Percentiles rank a stretch among this genome's conserved stretches.
Evolutionary conservation across 495 filamentous ascomycete genomes (phyloP).

Genomic region (Podospora tetraspora): DNA sequence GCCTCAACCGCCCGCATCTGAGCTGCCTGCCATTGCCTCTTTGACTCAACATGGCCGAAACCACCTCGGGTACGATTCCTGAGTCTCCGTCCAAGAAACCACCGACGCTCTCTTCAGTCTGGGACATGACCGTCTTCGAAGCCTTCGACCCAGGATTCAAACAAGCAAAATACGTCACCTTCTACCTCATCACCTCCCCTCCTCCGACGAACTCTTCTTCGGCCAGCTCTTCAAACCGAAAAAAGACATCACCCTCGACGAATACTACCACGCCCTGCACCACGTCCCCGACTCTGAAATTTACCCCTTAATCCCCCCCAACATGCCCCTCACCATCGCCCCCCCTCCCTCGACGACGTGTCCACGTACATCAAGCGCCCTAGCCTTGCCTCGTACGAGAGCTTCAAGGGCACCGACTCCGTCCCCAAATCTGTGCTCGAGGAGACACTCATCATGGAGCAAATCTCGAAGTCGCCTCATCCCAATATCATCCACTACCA

Average conservation of each 20-base stretch:
- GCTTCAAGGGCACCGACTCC: slow-evolving; percentile 10
- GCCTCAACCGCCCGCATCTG: too few relatives aligned
- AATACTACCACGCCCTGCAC: slow-evolving; percentile 16
- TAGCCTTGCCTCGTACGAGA: slow-evolving; percentile 17
- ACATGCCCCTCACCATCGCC: slow-evolving; percentile 16
- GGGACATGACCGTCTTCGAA: neutral
- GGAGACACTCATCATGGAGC: slow-evolving; percentile 4
- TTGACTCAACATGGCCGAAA: neutral
- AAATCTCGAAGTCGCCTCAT: slow-evolving; percentile 23
- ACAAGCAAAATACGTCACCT: slow-evolving; percentile 17
- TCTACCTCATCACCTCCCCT: slow-evolving; percentile 7
- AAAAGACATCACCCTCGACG: slow-evolving; percentile 11
- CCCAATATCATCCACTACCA: slow-evolving; percentile 38
- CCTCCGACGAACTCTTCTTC: slow-evolving; percentile 16
- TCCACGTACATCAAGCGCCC: slow-evolving; percentile 19
- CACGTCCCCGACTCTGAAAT: slow-evolving; percentile 18
- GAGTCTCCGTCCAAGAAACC: neutral
- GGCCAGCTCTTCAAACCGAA: slow-evolving; percentile 17
- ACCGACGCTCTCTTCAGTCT: neutral
- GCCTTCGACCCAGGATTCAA: neutral
- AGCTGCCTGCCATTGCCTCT: neutral
- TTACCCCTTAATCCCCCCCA: slow-evolving; percentile 14
- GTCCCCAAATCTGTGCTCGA: neutral
- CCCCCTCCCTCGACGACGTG: slow-evolving; percentile 11
- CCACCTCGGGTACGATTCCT: neutral